phyloP scores from a whole-genome alignment of 2,329 filamentous ascomycete species.

The Beauveria australis region DNA sequence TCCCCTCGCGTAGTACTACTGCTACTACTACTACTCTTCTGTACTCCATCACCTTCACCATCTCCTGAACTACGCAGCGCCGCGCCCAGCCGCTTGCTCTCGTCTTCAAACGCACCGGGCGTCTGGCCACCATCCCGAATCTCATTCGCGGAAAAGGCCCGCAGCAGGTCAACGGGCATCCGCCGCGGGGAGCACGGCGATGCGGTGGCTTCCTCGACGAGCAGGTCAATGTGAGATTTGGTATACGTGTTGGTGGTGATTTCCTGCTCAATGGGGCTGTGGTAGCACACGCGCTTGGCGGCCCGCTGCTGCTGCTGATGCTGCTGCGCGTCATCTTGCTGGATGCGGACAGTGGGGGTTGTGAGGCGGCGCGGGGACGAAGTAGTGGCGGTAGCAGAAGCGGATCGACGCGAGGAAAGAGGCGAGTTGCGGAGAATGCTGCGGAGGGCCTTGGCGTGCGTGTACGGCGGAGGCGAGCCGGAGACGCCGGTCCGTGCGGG shows the following conservation, averaged over 20 bases:
- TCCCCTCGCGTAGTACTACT: slow-evolving; percentile 24
- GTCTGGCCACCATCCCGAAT: slow-evolving; percentile 54
- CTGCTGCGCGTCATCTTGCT: slow-evolving; percentile 24
- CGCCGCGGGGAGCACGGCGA: slow-evolving; percentile 32
- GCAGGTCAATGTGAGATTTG: slow-evolving; percentile 55
- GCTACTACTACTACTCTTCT: neutral
- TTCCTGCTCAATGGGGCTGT: slow-evolving; percentile 54
- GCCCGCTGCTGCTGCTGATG: slow-evolving; percentile 48
- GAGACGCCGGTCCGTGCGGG: neutral
- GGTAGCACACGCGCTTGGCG: slow-evolving; percentile 50
- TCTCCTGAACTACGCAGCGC: slow-evolving; percentile 34
- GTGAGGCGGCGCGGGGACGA: slow-evolving; percentile 45
- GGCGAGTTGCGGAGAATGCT: slow-evolving; percentile 62
- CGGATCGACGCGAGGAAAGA: slow-evolving; percentile 38
- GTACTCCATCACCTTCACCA: slow-evolving; percentile 40
- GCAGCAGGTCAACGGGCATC: slow-evolving; percentile 38
- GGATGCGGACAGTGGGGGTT: slow-evolving; percentile 30
- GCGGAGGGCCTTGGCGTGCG: slow-evolving; percentile 48
- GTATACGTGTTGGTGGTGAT: slow-evolving; percentile 56
- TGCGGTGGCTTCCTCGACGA: slow-evolving; percentile 41
- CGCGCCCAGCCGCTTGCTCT: slow-evolving; percentile 47
- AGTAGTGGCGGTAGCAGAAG: slow-evolving; percentile 19
- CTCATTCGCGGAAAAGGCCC: slow-evolving; percentile 45
- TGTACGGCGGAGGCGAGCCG: slow-evolving; percentile 41
- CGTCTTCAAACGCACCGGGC: slow-evolving; percentile 55